Evolutionary conservation across 2,329 filamentous ascomycete species (phyloP), one percentile per base, ranked within the genome.

Genomic region (Xylaria sp.): DNA sequence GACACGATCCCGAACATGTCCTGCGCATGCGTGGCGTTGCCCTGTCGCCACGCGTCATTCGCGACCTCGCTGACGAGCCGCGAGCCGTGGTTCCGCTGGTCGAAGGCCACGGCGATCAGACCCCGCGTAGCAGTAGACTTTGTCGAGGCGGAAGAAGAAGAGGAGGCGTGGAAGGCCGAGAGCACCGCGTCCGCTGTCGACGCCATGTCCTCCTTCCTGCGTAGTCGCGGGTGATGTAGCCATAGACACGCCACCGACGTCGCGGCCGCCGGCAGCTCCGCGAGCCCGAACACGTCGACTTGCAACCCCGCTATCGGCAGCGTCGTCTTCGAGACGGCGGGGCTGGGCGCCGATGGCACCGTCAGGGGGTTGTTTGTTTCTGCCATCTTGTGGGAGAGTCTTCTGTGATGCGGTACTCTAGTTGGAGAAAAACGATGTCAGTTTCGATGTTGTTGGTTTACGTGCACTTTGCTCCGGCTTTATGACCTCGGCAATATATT

Each of bases 41-140:
- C 94, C 42, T 87, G 80, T 49, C 87, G 86, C 95, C 94, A 98
- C 3, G 90, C 85, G 72, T 90, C 84, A 77, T 97, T 98, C 29
- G 91, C 89, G 20, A 84, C 72, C 7, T 86, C 81, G 73, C 90
- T 85, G 1, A 95, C 87, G 66, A 89, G 79, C 61, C 96, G 84
- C 2, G 87, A 85, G 29, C 96, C 96, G 79, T 98, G 96, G 78
- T 98, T 98, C 51, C 95, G 87, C 82, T 97, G 94, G 80, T 98
- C 96, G 78, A 97, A 97, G 2, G 91, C 87, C 13, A 94, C 87
- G 2, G 92, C 94, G 56, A 98, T 89, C 45, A 98, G 80, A 0
- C 91, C 92, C 81, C 79, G 75, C 61, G 67, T 76, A 47, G 33
- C 73, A 69, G 56, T 13, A 10, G 39, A 44, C 6, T n/a, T n/a